Evolutionary conservation across 257 asterid species (phyloP), one percentile per base, ranked within the genome.

Genomic region (Solanum clarkiae): DNA sequence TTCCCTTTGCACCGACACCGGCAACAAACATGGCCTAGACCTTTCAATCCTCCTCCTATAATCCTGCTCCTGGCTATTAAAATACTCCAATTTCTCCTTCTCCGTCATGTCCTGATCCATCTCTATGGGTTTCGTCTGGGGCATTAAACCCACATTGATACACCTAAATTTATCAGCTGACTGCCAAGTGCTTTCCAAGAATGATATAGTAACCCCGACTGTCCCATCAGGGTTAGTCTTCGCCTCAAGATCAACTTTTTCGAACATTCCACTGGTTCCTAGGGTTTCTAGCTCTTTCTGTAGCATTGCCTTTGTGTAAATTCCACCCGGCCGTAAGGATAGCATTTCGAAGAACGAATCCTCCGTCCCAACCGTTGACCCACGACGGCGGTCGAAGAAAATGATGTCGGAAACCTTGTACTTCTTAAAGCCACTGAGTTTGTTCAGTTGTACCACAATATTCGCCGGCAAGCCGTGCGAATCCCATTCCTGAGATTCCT

Each of bases 91-190:
- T 89, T 84, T 91, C 90, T 97, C 99, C 91, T 94, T 94, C 87
- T 94, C 98, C 1, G 99, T 97, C 99, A 97, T 93, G 85, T 97
- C 98, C 1, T 98, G 86, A 87, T 97, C 99, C 98, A 92, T 95
- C 74, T 97, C 99, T 8, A 95, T 91, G 4, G 95, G 94, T 90
- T 97, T 97, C 9, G 97, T 85, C 88, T 93, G 99, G 7, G 92
- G 92, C 98, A 97, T 89, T 49, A 95, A 86, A 6, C 98, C 99
- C 54, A 95, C 99, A 62, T 95, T 97, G 65, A 97, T 94, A 85
- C 99, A 97, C 87, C 95, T 90, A 87, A 97, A 95, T 44, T 88
- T 92, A 87, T 92, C 95, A 10, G 99, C 98, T 36, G 96, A 86
- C 56, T 90, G 93, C 99, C 99, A 97, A 8, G 98, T 95, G 10